These are phyloP conservation scores for Omphalotus guepiniiformis DNA, from an alignment of 768 basidiomycete species.

Conservation along the genomic window DNA sequence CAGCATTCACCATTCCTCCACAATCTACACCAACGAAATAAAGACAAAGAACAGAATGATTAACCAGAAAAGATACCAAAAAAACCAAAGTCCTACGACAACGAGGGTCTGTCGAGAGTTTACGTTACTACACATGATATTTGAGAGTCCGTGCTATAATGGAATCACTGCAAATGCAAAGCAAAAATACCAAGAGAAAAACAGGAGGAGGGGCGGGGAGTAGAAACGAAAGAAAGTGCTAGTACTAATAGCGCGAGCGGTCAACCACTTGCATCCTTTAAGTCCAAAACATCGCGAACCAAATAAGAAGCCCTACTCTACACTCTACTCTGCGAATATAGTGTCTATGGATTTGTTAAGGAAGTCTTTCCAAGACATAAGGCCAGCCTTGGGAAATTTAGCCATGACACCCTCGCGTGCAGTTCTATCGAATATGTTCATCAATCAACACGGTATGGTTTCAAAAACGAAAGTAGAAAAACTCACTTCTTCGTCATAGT, in stretches of 20 bases:
- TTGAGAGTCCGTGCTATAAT: not conserved
- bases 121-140: not conserved
- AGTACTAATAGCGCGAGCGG: slow-evolving; percentile 16
- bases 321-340: slow-evolving; percentile 83
- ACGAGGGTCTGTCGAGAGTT: not conserved
- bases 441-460: not conserved
- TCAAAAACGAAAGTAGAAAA: too few relatives aligned
- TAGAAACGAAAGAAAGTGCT: slow-evolving; percentile 9
- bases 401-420: slow-evolving; percentile 84
- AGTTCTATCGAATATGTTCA: slow-evolving; percentile 48
- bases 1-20: too few relatives aligned
- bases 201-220: slow-evolving; percentile 13
- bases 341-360: slow-evolving; percentile 92
- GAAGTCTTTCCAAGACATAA: slow-evolving; percentile 80
- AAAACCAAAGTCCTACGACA: too few relatives aligned
- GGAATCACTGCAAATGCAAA: slow-evolving; percentile 18
- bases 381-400: slow-evolving; percentile 93
- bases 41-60: too few relatives aligned
- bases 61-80: too few relatives aligned
- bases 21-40: too few relatives aligned
- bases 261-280: slow-evolving; percentile 7
- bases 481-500: slow-evolving; percentile 91
- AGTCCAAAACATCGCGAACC: too few relatives aligned
- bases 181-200: slow-evolving; percentile 13
- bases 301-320: too few relatives aligned